Evolutionary conservation across 1,284 basidiomycete species (phyloP).

Genomic region (Ceratobasidium sp.): DNA sequence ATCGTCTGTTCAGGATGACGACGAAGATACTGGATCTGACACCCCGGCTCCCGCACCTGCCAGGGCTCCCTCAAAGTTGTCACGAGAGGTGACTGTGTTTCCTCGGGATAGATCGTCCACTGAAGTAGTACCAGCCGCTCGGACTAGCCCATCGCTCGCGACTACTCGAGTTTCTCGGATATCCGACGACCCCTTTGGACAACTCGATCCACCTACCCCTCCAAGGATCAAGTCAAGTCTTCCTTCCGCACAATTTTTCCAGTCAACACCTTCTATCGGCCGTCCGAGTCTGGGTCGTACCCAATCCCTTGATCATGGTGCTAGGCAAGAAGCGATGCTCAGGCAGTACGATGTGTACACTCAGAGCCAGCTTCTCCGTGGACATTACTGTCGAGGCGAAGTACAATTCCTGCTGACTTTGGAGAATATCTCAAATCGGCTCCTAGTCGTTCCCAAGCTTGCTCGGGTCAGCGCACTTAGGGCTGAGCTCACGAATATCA

Average conservation of each 20-base stretch:
- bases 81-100: slow-evolving; percentile 41
- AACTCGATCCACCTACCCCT: slow-evolving; percentile 59
- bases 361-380: slow-evolving; percentile 78
- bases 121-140: slow-evolving; percentile 59
- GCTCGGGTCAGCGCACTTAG: slow-evolving; percentile 94
- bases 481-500: slow-evolving; percentile 94
- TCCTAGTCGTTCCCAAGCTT: slow-evolving; percentile 91
- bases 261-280: slow-evolving; percentile 57
- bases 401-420: slow-evolving; percentile 88
- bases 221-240: slow-evolving; percentile 42
- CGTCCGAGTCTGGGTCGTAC: slow-evolving; percentile 58
- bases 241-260: slow-evolving; percentile 44
- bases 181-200: slow-evolving; percentile 75
- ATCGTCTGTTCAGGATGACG: slow-evolving; percentile 50
- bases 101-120: slow-evolving; percentile 20
- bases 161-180: slow-evolving; percentile 57
- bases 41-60: slow-evolving; percentile 37
- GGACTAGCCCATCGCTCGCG: slow-evolving; percentile 73
- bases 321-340: slow-evolving; percentile 60
- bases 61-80: slow-evolving; percentile 29
- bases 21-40: slow-evolving; percentile 48
- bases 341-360: slow-evolving; percentile 71
- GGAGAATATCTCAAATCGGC: slow-evolving; percentile 91
- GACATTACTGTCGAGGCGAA: slow-evolving; percentile 92
- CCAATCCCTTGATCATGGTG: slow-evolving; percentile 62